Evolutionary conservation across 306 rosid genomes (phyloP).

Genomic region (Cucurbita pepo): DNA sequence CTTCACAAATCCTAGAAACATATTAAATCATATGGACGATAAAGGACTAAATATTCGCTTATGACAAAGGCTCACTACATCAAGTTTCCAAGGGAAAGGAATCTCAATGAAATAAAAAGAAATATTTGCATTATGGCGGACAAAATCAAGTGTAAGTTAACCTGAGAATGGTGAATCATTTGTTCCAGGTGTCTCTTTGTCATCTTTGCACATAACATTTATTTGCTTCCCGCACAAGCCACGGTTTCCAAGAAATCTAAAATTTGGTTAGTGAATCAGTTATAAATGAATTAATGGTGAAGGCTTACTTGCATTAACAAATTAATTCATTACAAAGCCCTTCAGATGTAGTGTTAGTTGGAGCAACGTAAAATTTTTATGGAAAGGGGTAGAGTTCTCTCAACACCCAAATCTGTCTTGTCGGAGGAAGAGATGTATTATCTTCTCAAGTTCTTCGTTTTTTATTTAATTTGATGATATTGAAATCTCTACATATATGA

Average conservation of each 20-base stretch:
- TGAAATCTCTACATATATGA: no score
- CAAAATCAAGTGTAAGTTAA: slow-evolving; percentile 6
- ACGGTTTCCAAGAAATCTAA: slow-evolving; percentile 88
- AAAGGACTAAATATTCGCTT: background rate
- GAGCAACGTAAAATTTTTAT: no score
- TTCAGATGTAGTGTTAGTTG: background rate
- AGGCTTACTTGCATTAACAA: background rate
- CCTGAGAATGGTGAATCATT: slow-evolving; percentile 35
- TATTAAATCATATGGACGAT: background rate
- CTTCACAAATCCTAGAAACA: background rate
- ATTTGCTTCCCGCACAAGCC: slow-evolving; percentile 77
- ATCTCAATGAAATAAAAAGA: background rate
- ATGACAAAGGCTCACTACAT: background rate
- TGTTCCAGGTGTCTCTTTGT: slow-evolving; percentile 29
- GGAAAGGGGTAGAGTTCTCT: no score
- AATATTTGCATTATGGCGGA: background rate
- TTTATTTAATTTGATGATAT: no score
- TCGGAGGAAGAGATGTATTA: no score
- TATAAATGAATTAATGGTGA: background rate
- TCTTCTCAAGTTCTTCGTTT: no score
- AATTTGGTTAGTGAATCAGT: slow-evolving; percentile 4
- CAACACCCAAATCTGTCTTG: no score
- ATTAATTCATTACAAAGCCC: background rate
- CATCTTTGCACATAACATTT: slow-evolving; percentile 49
- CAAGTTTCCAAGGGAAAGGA: background rate